Conservation (phyloP, 306 rosid genomes). For the Vicia villosa region DNA sequence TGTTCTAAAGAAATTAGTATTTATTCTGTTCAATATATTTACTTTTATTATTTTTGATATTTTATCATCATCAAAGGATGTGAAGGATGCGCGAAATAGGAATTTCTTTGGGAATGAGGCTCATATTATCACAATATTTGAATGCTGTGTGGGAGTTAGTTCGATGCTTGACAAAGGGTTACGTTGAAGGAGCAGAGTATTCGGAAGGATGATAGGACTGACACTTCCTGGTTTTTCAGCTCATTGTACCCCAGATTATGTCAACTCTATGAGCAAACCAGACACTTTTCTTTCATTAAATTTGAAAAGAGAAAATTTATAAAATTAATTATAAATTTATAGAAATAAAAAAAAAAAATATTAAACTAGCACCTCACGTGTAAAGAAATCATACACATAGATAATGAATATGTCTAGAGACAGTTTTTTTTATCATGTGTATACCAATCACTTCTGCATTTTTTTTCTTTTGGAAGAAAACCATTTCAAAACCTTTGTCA, state of each 20-base stretch:
- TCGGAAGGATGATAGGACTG: constrained; percentile 63
- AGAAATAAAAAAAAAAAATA: too few species aligned
- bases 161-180: constrained; percentile 61
- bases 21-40: neutral
- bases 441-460: too few species aligned
- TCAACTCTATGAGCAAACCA: constrained; percentile 61
- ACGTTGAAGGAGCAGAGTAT: constrained; percentile 59
- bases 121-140: constrained; percentile 47
- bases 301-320: too few species aligned
- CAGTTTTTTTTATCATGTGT: too few species aligned
- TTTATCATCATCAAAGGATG: constrained; percentile 43
- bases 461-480: too few species aligned
- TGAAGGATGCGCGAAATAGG: constrained; percentile 70
- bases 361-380: too few species aligned
- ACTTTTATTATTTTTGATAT: constrained; percentile 13
- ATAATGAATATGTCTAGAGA: too few species aligned
- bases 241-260: constrained; percentile 62
- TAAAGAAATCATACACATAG: too few species aligned
- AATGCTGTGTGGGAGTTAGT: constrained; percentile 78
- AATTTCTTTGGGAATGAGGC: constrained; percentile 59
- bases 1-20: neutral
- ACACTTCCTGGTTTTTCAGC: constrained; percentile 70
- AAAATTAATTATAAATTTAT: too few species aligned
- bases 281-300: too few species aligned
- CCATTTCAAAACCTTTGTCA: too few species aligned